Base-by-base conservation (phyloP, 2,329 filamentous ascomycete species). In the Fusarium ramigenum region DNA sequence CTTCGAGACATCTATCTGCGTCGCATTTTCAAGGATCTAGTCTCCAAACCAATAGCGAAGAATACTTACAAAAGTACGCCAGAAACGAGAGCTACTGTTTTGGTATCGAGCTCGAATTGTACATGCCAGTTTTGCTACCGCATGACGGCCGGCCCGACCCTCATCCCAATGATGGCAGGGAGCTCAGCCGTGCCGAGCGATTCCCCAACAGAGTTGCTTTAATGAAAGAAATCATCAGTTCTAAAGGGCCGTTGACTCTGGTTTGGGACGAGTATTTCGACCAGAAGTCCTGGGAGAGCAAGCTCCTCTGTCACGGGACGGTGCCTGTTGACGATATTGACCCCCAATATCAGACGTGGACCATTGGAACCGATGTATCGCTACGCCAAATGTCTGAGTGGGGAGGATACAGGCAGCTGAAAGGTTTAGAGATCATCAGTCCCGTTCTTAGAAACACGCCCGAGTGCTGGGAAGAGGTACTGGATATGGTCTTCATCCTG, bases 41-140 rank as follows among this genome's bases (percentile, higher is more conserved):
- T 4, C 32, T 30, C 9, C 50, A 15, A 23, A 42, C 59, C 9
- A 25, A 43, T 10, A 37, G 52, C 34, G 34, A 23, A 62, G 58
- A 58, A 11, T 44, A 19, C 3, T 61, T 44, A 21, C 15, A 47
- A 25, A 68, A 60, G 19, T 25, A 44, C 11, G 32, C 40, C 12
- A 15, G 23, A 6, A 62, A 60, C 11, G 54, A 59, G 40, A 50
- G 19, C 7, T 76, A 77, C 58, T 74, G 63, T 15, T 63, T 77
- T 23, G 75, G 72, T 16, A 47, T 76, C n/a, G 75, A 76, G 63
- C 56, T 76, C 14, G 74, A 76, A 49, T 37, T 75, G 28, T 49
- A 66, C 9, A 34, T 64, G 15, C 70, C 73, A n/a, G 32, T 39
- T 16, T 47, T 39, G n/a, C 46, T 37, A 15, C 32, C 32, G 7